Percentiles rank a stretch among this genome's conserved stretches.
Conservation (phyloP, 257 asterid species). For the Paulownia fortunei region DNA sequence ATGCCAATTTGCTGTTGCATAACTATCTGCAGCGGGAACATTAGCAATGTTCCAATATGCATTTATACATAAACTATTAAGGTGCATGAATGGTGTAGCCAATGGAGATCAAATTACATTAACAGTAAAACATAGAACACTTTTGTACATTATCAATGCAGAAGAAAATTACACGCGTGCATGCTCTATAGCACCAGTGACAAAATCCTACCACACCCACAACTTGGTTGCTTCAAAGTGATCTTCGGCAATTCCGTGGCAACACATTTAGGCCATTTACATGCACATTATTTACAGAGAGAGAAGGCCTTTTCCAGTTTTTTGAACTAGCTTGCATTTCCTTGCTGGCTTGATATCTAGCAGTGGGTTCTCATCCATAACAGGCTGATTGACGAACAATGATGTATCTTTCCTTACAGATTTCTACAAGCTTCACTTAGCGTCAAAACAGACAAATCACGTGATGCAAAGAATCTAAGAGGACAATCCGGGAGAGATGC, state of each 20-base stretch:
- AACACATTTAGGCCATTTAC: not conserved
- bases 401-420: not conserved
- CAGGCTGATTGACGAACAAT: not conserved
- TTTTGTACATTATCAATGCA: conserved; percentile 3
- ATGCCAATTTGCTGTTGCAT: not conserved
- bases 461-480: not conserved
- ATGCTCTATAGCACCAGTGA: not conserved
- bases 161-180: not conserved
- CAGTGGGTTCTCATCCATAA: not conserved
- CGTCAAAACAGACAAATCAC: not conserved
- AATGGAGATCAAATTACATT: not conserved
- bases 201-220: not conserved
- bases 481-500: not conserved
- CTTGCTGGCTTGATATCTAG: not conserved
- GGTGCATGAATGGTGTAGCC: not conserved
- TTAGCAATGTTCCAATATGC: too few relatives aligned
- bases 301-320: not conserved
- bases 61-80: too few relatives aligned
- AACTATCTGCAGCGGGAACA: not conserved
- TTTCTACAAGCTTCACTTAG: not conserved
- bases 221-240: not conserved
- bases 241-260: not conserved
- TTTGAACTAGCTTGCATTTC: not conserved
- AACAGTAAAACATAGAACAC: not conserved
- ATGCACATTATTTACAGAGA: not conserved